Conservation (phyloP, 192 early-diverging fungal species). For the Coemansia sp. region DNA sequence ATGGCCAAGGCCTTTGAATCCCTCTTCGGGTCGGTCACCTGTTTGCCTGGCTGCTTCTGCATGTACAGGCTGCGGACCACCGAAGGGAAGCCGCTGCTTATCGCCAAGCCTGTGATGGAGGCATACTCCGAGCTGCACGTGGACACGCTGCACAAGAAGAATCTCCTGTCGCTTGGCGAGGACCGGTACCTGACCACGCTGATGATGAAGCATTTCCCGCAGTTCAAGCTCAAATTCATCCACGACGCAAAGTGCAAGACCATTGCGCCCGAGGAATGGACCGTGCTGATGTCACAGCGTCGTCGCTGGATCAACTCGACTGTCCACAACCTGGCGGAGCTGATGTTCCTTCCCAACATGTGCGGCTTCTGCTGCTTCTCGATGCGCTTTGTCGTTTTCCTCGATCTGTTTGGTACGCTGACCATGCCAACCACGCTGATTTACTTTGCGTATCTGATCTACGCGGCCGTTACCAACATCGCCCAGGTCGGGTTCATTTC, state of each 20-base stretch:
- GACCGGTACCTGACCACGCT: slow-evolving; percentile 97
- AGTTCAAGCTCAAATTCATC: slow-evolving; percentile 91
- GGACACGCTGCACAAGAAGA: slow-evolving; percentile 98
- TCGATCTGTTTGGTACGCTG: slow-evolving; percentile 87
- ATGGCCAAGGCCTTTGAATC: slow-evolving; percentile 89
- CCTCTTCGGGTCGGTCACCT: slow-evolving; percentile 78
- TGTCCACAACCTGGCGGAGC: slow-evolving; percentile 92
- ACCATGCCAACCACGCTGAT: slow-evolving; percentile 80
- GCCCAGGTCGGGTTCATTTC: slow-evolving; percentile 77
- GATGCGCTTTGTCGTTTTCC: slow-evolving; percentile 95
- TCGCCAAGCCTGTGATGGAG: slow-evolving; percentile 74
- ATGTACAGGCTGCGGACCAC: slow-evolving; percentile 79
- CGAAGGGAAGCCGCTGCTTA: slow-evolving; percentile 71
- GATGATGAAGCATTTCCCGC: slow-evolving; percentile 97
- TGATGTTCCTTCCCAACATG: slow-evolving; percentile 80
- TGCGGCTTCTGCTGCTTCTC: slow-evolving; percentile 98
- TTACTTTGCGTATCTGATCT: slow-evolving; percentile 81
- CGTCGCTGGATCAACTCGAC: slow-evolving; percentile 99
- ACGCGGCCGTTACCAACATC: slow-evolving; percentile 61
- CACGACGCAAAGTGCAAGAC: slow-evolving; percentile 89
- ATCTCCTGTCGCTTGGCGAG: slow-evolving; percentile 92
- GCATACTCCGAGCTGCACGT: slow-evolving; percentile 92
- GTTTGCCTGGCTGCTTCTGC: slow-evolving; percentile 86
- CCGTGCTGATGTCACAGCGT: slow-evolving; percentile 88
- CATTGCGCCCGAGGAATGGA: slow-evolving; percentile 88